These are phyloP conservation scores for Myxozyma udenii DNA, from an alignment of 805 yeast genomes.

Conservation along the genomic window DNA sequence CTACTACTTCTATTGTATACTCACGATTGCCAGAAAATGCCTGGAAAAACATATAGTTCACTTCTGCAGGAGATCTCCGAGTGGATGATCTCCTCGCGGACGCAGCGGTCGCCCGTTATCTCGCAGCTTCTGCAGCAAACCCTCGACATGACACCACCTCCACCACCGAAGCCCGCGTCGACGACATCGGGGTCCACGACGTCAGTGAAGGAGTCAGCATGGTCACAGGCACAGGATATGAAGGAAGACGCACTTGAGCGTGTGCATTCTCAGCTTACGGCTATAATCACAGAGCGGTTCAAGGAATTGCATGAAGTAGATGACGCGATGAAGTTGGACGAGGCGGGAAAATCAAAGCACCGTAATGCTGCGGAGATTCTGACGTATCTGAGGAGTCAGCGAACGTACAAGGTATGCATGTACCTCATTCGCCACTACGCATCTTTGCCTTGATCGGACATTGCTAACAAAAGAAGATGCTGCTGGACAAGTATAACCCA, in stretches of 20 bases:
- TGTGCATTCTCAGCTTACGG: slow-evolving; percentile 9
- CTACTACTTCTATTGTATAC: no score
- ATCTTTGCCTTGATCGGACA: neutral
- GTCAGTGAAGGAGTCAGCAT: neutral
- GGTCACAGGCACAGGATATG: slow-evolving; percentile 10
- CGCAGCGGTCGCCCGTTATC: slow-evolving; percentile 10
- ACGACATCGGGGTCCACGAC: neutral
- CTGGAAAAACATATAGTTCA: slow-evolving; percentile 12
- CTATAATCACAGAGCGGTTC: slow-evolving; percentile 10
- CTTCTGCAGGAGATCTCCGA: slow-evolving; percentile 20
- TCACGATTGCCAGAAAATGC: no score
- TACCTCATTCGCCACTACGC: neutral
- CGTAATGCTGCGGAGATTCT: slow-evolving; percentile 52
- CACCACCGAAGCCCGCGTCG: slow-evolving; percentile 16
- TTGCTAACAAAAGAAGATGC: slow-evolving; percentile 25
- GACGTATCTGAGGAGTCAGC: slow-evolving; percentile 64
- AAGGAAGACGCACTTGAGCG: slow-evolving; percentile 6
- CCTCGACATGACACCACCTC: slow-evolving; percentile 24
- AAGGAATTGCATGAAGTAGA: neutral
- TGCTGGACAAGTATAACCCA: slow-evolving; percentile 83
- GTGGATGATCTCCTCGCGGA: slow-evolving; percentile 19
- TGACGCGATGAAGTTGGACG: neutral
- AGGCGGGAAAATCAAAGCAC: slow-evolving; percentile 1
- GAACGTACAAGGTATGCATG: slow-evolving; percentile 60
- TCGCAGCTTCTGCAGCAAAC: slow-evolving; percentile 21